Evolutionary conservation across 1,284 basidiomycete species (phyloP), one percentile per base, ranked within the genome.

Genomic region (Chiua sp.): DNA sequence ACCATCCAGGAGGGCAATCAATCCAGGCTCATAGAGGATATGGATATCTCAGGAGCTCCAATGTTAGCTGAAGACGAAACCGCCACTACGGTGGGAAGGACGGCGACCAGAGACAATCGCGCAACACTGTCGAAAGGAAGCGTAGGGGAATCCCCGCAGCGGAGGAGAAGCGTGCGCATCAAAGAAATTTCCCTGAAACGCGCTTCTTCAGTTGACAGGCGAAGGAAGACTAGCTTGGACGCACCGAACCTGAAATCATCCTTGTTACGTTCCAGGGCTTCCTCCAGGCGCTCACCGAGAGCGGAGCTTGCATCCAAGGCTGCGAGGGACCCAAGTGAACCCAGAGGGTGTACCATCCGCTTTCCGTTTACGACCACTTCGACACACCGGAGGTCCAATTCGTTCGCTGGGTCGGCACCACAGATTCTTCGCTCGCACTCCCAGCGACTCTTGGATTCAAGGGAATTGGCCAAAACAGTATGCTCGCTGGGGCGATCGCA

Each of bases 351-450:
- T 22, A 59, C 65, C 15, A 59, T 73, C 55, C 57, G 72, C 18
- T 20, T 73, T n/a, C 70, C 70, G 3, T 74, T 73, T 44, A 35
- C 67, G 18, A 63, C 62, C 7, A 63, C 69, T 1, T 61, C 67
- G 7, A 52, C 69, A 20, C 57, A 59, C 5, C 51, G 57, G 53
- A 58, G 56, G 33, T 11, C 47, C 0, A 51, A 60, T 7, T 47
- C 56, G 10, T 39, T 32, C 10, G 22, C 44, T n/a, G 56, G 66
- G 55, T 64, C 66, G 48, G 58, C 70, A 15, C 60, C 66, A 11
- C 72, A 69, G 20, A 66, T 77, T 46, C 72, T 76, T 37, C 73
- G 78, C 30, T 76, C 77, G 22, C 73, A 73, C 23, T 77, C 76
- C 39, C 77, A 73, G 48, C 62, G 64, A 44, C 56, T 67, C 30